Percentiles rank a stretch among this genome's conserved stretches.
Conservation (phyloP, 2,329 filamentous ascomycete genomes). For the Pestalotiopsis sp. region DNA sequence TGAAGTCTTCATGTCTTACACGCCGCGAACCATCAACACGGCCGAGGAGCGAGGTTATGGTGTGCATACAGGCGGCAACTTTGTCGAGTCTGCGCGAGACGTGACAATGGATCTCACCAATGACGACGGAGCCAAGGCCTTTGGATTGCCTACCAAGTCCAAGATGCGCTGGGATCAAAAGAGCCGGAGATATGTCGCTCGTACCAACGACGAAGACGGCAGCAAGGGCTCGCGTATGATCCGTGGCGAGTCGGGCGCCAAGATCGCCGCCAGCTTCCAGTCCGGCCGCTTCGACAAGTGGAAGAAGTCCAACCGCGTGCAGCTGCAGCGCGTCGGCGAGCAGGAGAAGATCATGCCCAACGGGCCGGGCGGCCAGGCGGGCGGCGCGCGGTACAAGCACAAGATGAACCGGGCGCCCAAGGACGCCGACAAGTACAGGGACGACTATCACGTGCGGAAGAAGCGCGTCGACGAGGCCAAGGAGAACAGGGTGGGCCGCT, state of each 20-base stretch:
- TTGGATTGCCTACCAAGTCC: conserved; percentile 74
- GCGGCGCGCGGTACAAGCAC: conserved; percentile 74
- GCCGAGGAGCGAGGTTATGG: conserved; percentile 93
- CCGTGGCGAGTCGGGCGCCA: conserved; percentile 87
- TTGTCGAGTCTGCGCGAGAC: conserved; percentile 83
- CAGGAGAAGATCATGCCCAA: conserved; percentile 57
- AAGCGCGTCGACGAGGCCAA: conserved; percentile 86
- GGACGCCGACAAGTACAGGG: conserved; percentile 87
- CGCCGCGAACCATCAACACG: conserved; percentile 75
- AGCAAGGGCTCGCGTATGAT: conserved; percentile 75
- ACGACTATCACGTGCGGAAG: conserved; percentile 89
- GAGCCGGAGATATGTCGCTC: conserved; percentile 89
- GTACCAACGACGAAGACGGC: conserved; percentile 93
- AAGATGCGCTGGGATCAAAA: conserved; percentile 97
- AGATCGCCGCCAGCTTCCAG: conserved; percentile 92
- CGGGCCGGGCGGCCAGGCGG: conserved; percentile 32
- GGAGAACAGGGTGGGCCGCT: conserved; percentile 79
- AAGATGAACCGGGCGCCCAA: conserved; percentile 88
- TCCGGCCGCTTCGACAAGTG: conserved; percentile 92
- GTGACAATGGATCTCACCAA: conserved; percentile 91
- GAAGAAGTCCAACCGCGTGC: conserved; percentile 83
- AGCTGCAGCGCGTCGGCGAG: conserved; percentile 82
- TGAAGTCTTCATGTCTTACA: conserved; percentile 97
- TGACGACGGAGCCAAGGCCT: conserved; percentile 80
- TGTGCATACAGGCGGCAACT: conserved; percentile 84